phyloP scores from a whole-genome alignment of 1,139 yeast genomes.

The Debaryomyces fabryi region DNA sequence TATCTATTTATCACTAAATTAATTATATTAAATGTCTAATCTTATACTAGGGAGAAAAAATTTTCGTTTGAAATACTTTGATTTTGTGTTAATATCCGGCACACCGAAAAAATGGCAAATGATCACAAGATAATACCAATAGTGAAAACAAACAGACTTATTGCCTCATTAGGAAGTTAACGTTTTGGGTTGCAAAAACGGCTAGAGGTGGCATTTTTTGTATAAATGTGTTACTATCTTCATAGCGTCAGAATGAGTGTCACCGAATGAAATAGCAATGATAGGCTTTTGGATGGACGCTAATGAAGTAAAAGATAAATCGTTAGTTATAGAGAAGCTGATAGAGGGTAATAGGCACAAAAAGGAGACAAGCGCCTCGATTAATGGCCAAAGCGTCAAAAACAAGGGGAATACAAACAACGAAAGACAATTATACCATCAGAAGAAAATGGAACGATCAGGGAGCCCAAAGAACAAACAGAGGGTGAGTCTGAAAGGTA shows the following conservation, averaged over 20 bases:
- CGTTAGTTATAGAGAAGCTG: not conserved
- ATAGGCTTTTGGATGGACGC: not conserved
- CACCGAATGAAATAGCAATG: not conserved
- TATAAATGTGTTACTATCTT: not conserved
- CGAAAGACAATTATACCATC: not conserved
- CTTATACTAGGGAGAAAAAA: slow-evolving; percentile 10
- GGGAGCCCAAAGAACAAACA: not conserved
- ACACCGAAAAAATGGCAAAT: slow-evolving; percentile 6
- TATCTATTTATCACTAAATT: slow-evolving; percentile 1
- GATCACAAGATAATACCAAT: not conserved
- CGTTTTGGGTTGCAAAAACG: slow-evolving; percentile 1
- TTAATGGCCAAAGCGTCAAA: not conserved
- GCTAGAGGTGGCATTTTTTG: not conserved
- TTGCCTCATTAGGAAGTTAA: slow-evolving; percentile 9
- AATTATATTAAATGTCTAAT: not conserved
- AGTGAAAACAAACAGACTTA: not conserved
- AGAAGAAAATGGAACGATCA: not conserved
- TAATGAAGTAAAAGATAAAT: not conserved
- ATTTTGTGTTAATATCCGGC: slow-evolving; percentile 3
- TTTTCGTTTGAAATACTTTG: slow-evolving; percentile 11
- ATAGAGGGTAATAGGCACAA: not conserved
- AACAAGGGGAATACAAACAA: not conserved
- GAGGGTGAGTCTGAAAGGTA: not conserved
- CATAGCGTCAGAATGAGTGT: not conserved
- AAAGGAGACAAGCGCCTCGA: not conserved